Evolutionary conservation across 306 rosid genomes (phyloP).

Genomic region (Gastrolobium bilobum): DNA sequence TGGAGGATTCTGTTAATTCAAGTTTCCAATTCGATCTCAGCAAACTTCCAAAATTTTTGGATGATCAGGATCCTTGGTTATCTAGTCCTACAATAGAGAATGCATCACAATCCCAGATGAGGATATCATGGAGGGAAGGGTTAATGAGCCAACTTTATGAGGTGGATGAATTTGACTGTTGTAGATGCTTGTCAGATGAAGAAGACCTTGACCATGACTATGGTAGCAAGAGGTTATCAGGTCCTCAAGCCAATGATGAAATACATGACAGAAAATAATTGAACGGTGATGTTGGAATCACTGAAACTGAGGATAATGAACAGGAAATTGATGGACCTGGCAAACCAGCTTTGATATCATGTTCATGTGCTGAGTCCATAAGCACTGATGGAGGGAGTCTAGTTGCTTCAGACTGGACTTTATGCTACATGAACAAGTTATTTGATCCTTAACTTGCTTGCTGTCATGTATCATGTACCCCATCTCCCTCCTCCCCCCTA

Average conservation of each 20-base stretch:
- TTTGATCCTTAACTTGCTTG: constrained; percentile 47
- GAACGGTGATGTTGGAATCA: constrained; percentile 30
- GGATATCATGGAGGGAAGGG: constrained; percentile 87
- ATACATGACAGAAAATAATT: constrained; percentile 44
- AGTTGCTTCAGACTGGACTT: constrained; percentile 73
- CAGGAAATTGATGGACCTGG: constrained; percentile 42
- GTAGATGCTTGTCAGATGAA: constrained; percentile 88
- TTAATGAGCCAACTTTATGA: constrained; percentile 66
- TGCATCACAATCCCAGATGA: constrained; percentile 66
- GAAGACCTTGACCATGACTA: constrained; percentile 60
- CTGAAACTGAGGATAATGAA: constrained; percentile 49
- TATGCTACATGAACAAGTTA: constrained; percentile 64
- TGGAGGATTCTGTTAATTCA: constrained; percentile 62
- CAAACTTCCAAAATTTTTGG: constrained; percentile 62
- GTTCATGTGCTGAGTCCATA: constrained; percentile 72
- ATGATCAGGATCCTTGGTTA: constrained; percentile 64
- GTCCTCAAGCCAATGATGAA: constrained; percentile 51
- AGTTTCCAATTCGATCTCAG: constrained; percentile 80
- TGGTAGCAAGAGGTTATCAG: constrained; percentile 43
- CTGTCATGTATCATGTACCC: constrained; percentile 26
- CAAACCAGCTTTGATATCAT: constrained; percentile 46
- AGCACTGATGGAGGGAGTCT: constrained; percentile 76
- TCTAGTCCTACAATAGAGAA: constrained; percentile 61
- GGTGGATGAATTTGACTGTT: constrained; percentile 74
- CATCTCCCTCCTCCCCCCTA: neutral